Evolutionary conservation across 305 asterid species (phyloP).

Genomic region (Andrographis paniculata): DNA sequence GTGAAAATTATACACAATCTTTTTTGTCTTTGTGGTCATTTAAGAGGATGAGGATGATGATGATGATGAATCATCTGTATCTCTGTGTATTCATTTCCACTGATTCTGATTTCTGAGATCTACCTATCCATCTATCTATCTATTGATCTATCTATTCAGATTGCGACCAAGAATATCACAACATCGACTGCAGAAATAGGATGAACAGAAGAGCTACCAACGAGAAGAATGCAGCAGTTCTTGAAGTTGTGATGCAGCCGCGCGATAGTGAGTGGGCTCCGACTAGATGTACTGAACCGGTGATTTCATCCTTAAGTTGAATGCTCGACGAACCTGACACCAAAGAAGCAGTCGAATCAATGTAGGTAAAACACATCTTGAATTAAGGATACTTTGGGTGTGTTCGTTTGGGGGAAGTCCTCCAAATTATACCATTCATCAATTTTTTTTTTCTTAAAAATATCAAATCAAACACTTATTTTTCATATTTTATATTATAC

Average conservation of each 20-base stretch:
- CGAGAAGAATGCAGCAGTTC: constrained; percentile 27
- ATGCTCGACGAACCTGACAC: constrained; percentile 85
- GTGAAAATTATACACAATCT: not conserved
- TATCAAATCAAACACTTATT: no score
- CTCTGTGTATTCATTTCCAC: not conserved
- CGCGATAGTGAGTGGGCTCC: constrained; percentile 77
- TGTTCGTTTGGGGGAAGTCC: no score
- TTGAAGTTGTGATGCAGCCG: constrained; percentile 26
- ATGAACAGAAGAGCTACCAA: constrained; percentile 35
- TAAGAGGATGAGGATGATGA: no score
- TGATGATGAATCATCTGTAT: not conserved
- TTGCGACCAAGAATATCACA: not conserved
- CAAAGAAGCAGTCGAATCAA: constrained; percentile 15
- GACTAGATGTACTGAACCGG: constrained; percentile 94
- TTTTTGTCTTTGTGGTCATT: not conserved
- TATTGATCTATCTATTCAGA: not conserved
- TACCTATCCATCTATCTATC: no score
- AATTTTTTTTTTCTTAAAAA: no score
- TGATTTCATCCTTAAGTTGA: constrained; percentile 84
- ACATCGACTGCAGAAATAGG: not conserved
- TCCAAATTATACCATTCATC: no score
- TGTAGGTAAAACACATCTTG: no score
- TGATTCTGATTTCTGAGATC: not conserved
- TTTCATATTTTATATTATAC: no score
- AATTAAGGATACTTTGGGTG: no score